These are phyloP conservation scores for Diaporthe amygdali DNA, from an alignment of 2,329 filamentous ascomycete species.

Conservation along the genomic window DNA sequence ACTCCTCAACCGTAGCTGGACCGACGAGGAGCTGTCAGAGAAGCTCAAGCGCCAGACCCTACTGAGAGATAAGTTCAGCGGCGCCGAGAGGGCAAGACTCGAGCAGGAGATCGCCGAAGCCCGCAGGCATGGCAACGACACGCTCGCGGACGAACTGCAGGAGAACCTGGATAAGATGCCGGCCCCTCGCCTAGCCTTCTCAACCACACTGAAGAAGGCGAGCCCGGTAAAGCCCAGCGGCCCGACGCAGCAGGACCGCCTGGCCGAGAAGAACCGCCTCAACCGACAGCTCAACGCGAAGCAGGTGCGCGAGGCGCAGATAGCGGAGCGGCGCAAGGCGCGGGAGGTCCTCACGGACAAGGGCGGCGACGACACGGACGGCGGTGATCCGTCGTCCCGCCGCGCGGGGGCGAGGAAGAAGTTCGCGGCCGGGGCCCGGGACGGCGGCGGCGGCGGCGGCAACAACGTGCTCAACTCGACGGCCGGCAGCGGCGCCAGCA, in stretches of 20 bases:
- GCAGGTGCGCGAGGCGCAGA: conserved; percentile 86
- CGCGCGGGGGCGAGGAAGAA: conserved; percentile 71
- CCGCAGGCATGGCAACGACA: conserved; percentile 65
- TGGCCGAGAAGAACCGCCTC: conserved; percentile 82
- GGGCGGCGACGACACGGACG: conserved; percentile 66
- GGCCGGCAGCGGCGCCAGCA: conserved; percentile 54
- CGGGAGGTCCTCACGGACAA: conserved; percentile 63
- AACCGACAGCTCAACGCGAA: conserved; percentile 88
- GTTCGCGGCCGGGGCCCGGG: conserved; percentile 69
- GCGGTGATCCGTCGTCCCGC: conserved; percentile 63
- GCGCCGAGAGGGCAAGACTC: conserved; percentile 71
- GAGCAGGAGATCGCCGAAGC: conserved; percentile 71
- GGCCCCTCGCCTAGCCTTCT: conserved; percentile 75
- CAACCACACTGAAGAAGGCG: conserved; percentile 67
- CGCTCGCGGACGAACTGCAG: conserved; percentile 58
- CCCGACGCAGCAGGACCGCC: conserved; percentile 76
- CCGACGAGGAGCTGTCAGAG: conserved; percentile 79
- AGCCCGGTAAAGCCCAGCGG: conserved; percentile 48
- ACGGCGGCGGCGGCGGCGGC: no score
- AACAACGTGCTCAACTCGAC: conserved; percentile 54
- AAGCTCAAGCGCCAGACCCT: conserved; percentile 76
- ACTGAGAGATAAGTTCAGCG: conserved; percentile 69
- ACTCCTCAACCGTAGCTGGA: conserved; percentile 82
- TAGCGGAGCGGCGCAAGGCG: conserved; percentile 74
- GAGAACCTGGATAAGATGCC: conserved; percentile 68